A percentile compares a stretch with the other conserved stretches of the same genome.
These are phyloP conservation scores for Anthracocystis walkeri DNA, from an alignment of 1,284 basidiomycete species.

Conservation along the genomic window DNA sequence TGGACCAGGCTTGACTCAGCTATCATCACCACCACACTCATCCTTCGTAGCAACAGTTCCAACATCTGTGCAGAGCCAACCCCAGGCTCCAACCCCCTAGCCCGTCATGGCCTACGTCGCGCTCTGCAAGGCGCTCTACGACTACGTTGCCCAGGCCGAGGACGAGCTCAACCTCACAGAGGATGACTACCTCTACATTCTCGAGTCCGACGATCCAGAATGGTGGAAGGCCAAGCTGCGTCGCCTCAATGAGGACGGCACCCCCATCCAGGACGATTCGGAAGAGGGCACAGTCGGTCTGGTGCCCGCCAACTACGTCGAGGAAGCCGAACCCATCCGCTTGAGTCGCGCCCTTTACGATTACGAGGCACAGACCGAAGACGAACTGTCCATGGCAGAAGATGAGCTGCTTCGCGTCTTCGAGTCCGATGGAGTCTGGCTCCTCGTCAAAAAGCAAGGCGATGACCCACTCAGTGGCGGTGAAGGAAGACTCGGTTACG, in stretches of 20 bases:
- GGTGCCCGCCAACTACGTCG: slow-evolving; percentile 68
- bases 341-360: slow-evolving; percentile 65
- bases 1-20: slow-evolving; percentile 3
- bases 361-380: slow-evolving; percentile 65
- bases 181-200: slow-evolving; percentile 66
- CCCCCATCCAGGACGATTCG: slow-evolving; percentile 34
- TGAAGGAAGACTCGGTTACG: slow-evolving; percentile 59
- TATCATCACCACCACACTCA: background rate
- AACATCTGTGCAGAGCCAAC: background rate
- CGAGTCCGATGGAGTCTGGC: slow-evolving; percentile 65
- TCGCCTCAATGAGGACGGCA: slow-evolving; percentile 42
- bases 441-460: slow-evolving; percentile 66
- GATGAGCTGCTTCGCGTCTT: slow-evolving; percentile 64
- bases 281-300: slow-evolving; percentile 58
- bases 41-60: background rate
- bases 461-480: slow-evolving; percentile 53
- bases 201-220: slow-evolving; percentile 65
- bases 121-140: slow-evolving; percentile 66
- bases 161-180: slow-evolving; percentile 67
- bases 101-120: slow-evolving; percentile 66
- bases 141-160: slow-evolving; percentile 66
- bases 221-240: slow-evolving; percentile 68
- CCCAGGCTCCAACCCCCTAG: background rate
- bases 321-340: slow-evolving; percentile 63
- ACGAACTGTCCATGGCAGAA: slow-evolving; percentile 64